Evolutionary conservation across 2,329 filamentous ascomycete species (phyloP).

Genomic region (Trichoderma atrobrunneum): DNA sequence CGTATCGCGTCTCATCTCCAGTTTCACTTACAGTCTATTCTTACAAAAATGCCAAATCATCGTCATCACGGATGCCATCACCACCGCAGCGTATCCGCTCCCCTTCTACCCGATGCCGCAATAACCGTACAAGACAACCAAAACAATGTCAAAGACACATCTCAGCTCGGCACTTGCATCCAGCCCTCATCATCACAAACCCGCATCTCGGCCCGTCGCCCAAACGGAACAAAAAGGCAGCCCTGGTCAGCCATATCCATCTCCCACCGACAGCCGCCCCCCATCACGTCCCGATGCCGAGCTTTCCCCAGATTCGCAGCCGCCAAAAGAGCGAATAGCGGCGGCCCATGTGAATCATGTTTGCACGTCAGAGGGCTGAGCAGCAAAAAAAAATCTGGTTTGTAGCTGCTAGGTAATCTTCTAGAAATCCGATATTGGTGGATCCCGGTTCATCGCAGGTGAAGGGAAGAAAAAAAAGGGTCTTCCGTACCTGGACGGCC

Average conservation of each 20-base stretch:
- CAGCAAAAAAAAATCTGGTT: neutral
- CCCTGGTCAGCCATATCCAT: neutral
- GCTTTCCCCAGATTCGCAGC: slow-evolving; percentile 6
- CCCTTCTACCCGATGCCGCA: neutral
- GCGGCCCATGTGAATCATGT: neutral
- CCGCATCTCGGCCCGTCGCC: neutral
- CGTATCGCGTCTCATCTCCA: neutral
- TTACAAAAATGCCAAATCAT: neutral
- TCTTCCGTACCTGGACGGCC: neutral
- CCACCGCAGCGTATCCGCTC: neutral
- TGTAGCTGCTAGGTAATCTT: neutral
- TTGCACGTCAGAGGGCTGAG: neutral
- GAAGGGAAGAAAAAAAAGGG: neutral
- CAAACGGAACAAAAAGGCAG: neutral
- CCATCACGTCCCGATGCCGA: slow-evolving; percentile 7
- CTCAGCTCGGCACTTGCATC: neutral
- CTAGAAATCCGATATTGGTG: neutral
- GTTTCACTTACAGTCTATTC: neutral
- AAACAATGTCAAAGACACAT: neutral
- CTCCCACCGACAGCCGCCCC: slow-evolving; percentile 4
- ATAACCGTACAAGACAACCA: neutral
- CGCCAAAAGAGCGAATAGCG: neutral
- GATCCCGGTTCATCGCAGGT: neutral
- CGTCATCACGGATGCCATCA: neutral
- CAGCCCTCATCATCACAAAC: neutral